phyloP scores from a whole-genome alignment of 179 eudicot species.

The Silene noctiflora region DNA sequence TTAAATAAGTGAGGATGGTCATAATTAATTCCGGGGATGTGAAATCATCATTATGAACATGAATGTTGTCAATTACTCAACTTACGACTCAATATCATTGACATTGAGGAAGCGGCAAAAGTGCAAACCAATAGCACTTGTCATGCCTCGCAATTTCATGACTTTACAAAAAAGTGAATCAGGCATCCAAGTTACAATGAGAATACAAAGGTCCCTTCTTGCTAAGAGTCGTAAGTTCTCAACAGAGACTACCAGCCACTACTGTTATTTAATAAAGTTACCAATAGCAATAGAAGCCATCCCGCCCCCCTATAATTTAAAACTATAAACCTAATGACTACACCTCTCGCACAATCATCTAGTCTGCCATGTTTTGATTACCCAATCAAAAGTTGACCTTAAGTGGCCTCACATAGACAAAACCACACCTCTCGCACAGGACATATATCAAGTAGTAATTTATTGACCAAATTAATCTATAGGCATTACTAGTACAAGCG shows the following conservation, averaged over 20 bases:
- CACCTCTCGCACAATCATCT: background rate
- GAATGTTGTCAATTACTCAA: background rate
- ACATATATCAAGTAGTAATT: background rate
- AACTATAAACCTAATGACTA: background rate
- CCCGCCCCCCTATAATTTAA: background rate
- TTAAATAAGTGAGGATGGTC: background rate
- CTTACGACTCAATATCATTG: background rate
- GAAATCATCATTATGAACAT: background rate
- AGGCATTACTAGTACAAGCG: background rate
- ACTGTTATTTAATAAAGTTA: background rate
- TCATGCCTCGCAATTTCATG: background rate
- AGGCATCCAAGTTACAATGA: background rate
- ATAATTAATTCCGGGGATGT: background rate
- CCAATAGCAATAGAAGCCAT: background rate
- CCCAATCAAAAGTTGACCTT: background rate
- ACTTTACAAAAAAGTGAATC: background rate
- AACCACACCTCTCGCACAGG: background rate
- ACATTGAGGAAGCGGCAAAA: background rate
- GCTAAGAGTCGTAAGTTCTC: background rate
- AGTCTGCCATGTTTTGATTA: background rate
- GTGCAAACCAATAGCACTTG: background rate
- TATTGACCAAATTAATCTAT: background rate
- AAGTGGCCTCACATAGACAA: background rate
- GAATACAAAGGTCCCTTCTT: background rate
- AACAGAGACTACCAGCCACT: background rate